Evolutionary conservation across 768 basidiomycete genomes (phyloP), one percentile per base, ranked within the genome.

Genomic region (Trametes maxima): DNA sequence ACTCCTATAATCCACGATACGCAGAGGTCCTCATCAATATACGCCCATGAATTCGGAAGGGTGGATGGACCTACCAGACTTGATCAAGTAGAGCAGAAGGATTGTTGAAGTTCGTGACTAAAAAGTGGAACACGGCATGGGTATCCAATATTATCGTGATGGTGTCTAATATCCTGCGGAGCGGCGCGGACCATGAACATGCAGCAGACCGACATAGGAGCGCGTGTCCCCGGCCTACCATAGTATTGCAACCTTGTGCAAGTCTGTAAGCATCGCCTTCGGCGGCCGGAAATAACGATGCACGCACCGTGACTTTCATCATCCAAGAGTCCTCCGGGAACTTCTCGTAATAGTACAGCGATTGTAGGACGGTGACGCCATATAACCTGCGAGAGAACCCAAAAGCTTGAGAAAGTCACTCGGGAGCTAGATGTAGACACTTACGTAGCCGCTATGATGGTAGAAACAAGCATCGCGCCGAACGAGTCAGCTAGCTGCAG

Each of bases 381-480:
- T 55, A 64, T 19, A 57, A 42, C 19, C 62, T 63, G n/a, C 8
- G 3, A 7, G 25, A 12, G 7, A 12, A 11, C 12, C 8, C 13
- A 12, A 51, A 36, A n/a, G 37, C 25, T 17, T 21, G 22, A 47
- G 12, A 8, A 22, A 25, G 19, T 47, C 7, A 24, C 16, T 12
- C 13, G 1, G 11, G 46, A 21, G 22, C 28, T 28, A 12, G 19
- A 21, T 17, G 21, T 28, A 22, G 1, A 21, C 22, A 24, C 62
- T 54, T 35, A 66, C 65, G 46, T 49, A 24, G 61, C 49, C n/a
- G 57, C 55, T 21, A 62, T 57, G n/a, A 66, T 40, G 5, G 58
- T 60, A 5, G 61, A 59, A 17, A 66, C 16, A 22, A 66, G 61
- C 65, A 66, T 54, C 13, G 55, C 65, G n/a, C 65, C 65, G 24